Evolutionary conservation across 768 basidiomycete species (phyloP), one percentile per base, ranked within the genome.

Genomic region (Suillus luteus): DNA sequence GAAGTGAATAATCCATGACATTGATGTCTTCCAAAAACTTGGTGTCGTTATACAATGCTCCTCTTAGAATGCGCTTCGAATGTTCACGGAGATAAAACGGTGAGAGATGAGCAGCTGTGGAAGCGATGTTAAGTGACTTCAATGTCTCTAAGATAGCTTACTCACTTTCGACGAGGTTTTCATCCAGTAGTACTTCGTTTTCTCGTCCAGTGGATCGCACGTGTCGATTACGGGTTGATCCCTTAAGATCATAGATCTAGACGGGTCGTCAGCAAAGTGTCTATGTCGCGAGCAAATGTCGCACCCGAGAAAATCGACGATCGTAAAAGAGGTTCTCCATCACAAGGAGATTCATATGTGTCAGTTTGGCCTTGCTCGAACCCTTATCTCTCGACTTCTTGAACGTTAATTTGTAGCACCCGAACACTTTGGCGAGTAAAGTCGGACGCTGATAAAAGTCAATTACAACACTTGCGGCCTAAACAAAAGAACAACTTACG

Each of bases 281-380:
- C 5, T 46, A 40, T 35, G 49, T 62, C 44, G 37, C 52, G 4
- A 10, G 11, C 1, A 62, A 6, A 40, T 5, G 8, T 63, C 65
- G n/a, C 70, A 93, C 94, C 83, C 91, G 93, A 3, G 90, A 88
- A 70, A 98, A 96, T 12, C 90, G 86, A 62, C 93, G 85, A 66
- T 96, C 93, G 74, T 97, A 96, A 73, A 98, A 97, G 11, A 96
- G 80, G 70, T 96, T 99, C 77, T 99, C 97, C 96, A 98, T 99
- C 57, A 99, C 93, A 43, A 99, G 79, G 24, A 99, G 81, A 70
- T 97, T 97, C 93, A 98, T 96, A 68, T 95, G 87, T 8, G 91
- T 93, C 2, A 89, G 85, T 72, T 93, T 93, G 7, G 87, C 85
- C 76, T 82, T 92, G 60, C 83, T 85, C 10, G 81, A 72, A 8